Conservation (phyloP, 2,329 filamentous ascomycete species). For the Dryadomyces quercivorus region DNA sequence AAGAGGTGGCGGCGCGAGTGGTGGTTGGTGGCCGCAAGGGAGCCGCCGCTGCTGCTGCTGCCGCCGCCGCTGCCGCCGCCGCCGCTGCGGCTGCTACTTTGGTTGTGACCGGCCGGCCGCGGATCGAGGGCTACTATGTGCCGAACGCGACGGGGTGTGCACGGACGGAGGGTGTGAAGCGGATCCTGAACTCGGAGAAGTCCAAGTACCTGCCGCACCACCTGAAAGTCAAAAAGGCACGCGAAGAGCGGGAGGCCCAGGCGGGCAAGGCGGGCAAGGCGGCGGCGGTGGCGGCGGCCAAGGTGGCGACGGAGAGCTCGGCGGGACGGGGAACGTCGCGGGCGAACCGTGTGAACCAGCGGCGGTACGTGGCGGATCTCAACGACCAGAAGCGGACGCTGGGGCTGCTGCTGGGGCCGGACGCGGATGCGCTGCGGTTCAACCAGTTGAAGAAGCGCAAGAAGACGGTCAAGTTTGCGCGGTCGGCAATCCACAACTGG, state of each 20-base stretch:
- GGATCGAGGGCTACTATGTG: constrained; percentile 64
- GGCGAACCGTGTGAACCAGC: constrained; percentile 90
- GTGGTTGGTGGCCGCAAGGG: constrained; percentile 1
- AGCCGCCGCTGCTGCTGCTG: not conserved
- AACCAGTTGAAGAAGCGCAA: constrained; percentile 99
- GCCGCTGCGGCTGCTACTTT: constrained; percentile 16
- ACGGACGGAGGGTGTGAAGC: constrained; percentile 85
- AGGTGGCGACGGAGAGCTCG: constrained; percentile 66
- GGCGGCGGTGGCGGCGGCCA: constrained; percentile 57
- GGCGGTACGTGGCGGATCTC: constrained; percentile 85
- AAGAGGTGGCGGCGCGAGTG: constrained; percentile 2
- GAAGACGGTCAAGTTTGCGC: constrained; percentile 96
- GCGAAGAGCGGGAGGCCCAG: constrained; percentile 80
- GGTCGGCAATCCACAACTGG: constrained; percentile 98
- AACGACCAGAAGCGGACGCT: constrained; percentile 82
- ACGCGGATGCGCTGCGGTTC: constrained; percentile 89
- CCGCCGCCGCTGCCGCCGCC: constrained; percentile 13
- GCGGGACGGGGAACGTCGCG: constrained; percentile 82
- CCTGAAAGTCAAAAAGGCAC: constrained; percentile 84
- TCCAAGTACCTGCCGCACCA: constrained; percentile 96
- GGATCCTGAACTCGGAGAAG: constrained; percentile 94
- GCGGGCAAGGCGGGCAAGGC: constrained; percentile 49
- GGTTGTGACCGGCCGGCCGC: constrained; percentile 3
- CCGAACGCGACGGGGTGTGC: constrained; percentile 76
- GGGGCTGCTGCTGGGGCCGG: constrained; percentile 41